Conservation (phyloP, 345 rosid species). For the Lumnitzera littorea region DNA sequence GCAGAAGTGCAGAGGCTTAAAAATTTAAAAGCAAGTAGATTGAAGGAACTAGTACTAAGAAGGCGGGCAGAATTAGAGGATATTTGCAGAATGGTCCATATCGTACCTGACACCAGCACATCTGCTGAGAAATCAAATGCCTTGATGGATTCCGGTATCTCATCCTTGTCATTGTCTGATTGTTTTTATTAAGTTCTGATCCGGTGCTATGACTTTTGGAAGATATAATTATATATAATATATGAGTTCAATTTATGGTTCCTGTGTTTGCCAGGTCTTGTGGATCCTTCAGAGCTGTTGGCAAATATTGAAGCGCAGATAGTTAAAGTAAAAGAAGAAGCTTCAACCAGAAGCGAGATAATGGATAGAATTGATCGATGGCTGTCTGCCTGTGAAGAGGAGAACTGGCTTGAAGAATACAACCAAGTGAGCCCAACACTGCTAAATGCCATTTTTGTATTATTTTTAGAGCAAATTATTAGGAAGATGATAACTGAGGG, state of each 20-base stretch:
- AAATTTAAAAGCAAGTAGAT: constrained; percentile 77
- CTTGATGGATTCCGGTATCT: constrained; percentile 80
- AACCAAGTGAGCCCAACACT: constrained; percentile 41
- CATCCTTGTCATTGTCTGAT: neutral
- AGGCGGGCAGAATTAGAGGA: constrained; percentile 77
- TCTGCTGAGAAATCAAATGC: constrained; percentile 87
- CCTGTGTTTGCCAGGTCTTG: constrained; percentile 43
- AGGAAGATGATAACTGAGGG: too few species aligned
- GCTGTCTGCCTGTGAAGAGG: constrained; percentile 95
- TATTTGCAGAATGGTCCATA: constrained; percentile 63
- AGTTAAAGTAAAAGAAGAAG: constrained; percentile 71
- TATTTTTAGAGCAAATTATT: neutral
- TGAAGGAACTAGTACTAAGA: constrained; percentile 97
- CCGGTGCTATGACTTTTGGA: too few species aligned
- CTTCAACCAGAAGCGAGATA: constrained; percentile 80
- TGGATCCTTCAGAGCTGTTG: constrained; percentile 87
- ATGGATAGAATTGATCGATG: constrained; percentile 90
- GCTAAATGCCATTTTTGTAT: constrained; percentile 5
- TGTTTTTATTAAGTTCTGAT: neutral
- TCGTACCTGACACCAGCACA: constrained; percentile 81
- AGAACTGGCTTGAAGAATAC: constrained; percentile 94
- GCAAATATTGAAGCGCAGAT: constrained; percentile 76
- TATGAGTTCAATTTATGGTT: too few species aligned
- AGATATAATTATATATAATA: too few species aligned
- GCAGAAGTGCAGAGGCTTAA: constrained; percentile 75